A percentile compares a stretch with the other conserved stretches of the same genome.
These are phyloP conservation scores for Benincasa hispida DNA, from an alignment of 306 rosid genomes.

Conservation along the genomic window DNA sequence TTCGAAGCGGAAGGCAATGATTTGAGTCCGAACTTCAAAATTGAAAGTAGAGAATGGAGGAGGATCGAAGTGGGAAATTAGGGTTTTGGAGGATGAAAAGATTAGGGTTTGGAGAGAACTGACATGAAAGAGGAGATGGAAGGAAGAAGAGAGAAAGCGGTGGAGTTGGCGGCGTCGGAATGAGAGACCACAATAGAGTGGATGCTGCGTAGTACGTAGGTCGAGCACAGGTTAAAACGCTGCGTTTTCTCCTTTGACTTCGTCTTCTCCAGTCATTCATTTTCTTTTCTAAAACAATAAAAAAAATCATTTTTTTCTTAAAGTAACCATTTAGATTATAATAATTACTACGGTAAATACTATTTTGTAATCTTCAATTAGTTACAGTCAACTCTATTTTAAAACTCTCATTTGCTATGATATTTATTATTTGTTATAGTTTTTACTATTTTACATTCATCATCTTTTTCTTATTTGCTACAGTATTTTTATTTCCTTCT, in stretches of 20 bases:
- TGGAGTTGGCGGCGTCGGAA: not conserved
- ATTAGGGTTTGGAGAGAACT: conserved; percentile 2
- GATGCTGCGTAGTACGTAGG: not conserved
- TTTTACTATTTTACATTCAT: too few species aligned
- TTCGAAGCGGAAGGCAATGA: not conserved
- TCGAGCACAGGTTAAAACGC: not conserved
- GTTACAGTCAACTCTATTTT: too few species aligned
- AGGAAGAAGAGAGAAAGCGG: not conserved
- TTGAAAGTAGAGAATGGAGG: not conserved
- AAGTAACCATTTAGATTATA: too few species aligned
- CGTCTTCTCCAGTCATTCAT: not conserved
- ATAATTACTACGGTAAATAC: too few species aligned
- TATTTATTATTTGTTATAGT: too few species aligned
- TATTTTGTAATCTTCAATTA: too few species aligned
- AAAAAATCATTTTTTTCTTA: too few species aligned
- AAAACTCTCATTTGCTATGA: too few species aligned
- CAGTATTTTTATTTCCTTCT: too few species aligned
- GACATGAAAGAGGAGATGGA: not conserved
- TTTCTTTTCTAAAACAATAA: too few species aligned
- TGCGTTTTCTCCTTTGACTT: not conserved
- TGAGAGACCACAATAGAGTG: not conserved
- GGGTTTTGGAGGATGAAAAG: not conserved
- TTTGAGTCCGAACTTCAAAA: not conserved
- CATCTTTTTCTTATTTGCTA: too few species aligned
- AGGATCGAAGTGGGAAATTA: not conserved